Evolutionary conservation across 1,139 yeast genomes (phyloP).

Genomic region (Casaregolazyma lundiana): DNA sequence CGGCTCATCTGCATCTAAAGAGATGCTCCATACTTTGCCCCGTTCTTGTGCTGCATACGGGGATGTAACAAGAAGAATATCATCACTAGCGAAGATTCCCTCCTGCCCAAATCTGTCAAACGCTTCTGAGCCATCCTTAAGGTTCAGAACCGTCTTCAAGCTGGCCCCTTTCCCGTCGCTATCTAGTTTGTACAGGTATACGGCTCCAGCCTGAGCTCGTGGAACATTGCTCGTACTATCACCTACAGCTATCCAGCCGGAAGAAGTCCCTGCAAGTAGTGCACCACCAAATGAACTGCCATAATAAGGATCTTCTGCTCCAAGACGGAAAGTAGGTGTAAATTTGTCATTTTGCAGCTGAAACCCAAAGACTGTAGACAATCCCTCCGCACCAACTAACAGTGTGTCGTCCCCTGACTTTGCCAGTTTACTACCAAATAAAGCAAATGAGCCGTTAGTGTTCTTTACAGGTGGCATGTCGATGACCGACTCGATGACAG

Average conservation of each 20-base stretch:
- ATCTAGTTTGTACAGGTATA: constrained; percentile 34
- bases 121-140: constrained; percentile 13
- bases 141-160: neutral
- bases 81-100: constrained; percentile 26
- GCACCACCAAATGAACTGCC: constrained; percentile 28
- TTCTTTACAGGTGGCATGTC: constrained; percentile 8
- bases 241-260: constrained; percentile 29
- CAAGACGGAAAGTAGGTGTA: neutral
- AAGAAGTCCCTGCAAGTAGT: constrained; percentile 22
- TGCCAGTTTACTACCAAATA: constrained; percentile 27
- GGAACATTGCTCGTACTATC: constrained; percentile 19
- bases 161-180: constrained; percentile 18
- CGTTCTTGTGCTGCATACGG: constrained; percentile 37
- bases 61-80: constrained; percentile 35
- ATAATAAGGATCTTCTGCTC: constrained; percentile 7
- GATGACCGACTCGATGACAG: constrained; percentile 19
- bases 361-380: constrained; percentile 27
- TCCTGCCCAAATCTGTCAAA: constrained; percentile 36
- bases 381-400: constrained; percentile 32
- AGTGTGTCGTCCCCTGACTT: constrained; percentile 15
- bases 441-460: constrained; percentile 18
- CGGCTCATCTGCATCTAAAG: constrained; percentile 19
- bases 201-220: constrained; percentile 37
- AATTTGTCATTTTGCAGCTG: constrained; percentile 11
- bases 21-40: constrained; percentile 44